phyloP scores from a whole-genome alignment of 352 stramenopile genomes.

The Pythium coloratum region DNA sequence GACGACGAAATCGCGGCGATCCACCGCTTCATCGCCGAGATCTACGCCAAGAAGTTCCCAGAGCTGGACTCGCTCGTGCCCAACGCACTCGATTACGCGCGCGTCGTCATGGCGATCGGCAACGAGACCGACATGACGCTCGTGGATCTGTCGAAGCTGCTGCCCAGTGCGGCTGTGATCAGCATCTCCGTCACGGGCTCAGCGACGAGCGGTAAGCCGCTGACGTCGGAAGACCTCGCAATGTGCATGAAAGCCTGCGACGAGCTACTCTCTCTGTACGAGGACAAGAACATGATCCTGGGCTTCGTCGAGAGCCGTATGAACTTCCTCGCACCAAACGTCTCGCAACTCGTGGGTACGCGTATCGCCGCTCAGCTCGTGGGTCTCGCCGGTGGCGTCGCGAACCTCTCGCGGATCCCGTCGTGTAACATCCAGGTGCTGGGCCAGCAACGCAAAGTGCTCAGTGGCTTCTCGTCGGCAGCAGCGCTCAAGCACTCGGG shows the following conservation, averaged over 20 bases:
- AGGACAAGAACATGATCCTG: conserved; percentile 87
- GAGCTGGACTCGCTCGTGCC: conserved; percentile 94
- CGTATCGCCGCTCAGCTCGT: conserved; percentile 94
- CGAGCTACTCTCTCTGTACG: conserved; percentile 88
- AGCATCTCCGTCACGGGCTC: conserved; percentile 93
- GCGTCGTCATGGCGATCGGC: conserved; percentile 89
- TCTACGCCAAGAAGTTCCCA: conserved; percentile 94
- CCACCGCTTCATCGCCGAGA: conserved; percentile 90
- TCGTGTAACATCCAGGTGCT: conserved; percentile 97
- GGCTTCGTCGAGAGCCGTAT: conserved; percentile 93
- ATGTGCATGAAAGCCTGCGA: conserved; percentile 73
- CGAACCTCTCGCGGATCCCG: conserved; percentile 93
- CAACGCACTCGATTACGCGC: conserved; percentile 91
- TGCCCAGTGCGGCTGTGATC: conserved; percentile 94
- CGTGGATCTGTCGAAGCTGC: conserved; percentile 87
- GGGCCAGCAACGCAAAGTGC: conserved; percentile 92
- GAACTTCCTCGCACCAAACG: conserved; percentile 92
- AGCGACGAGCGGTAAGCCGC: conserved; percentile 85
- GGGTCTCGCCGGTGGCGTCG: conserved; percentile 93
- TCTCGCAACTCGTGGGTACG: conserved; percentile 93
- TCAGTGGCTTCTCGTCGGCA: conserved; percentile 88
- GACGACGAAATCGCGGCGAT: conserved; percentile 92
- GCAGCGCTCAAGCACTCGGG: conserved; percentile 91
- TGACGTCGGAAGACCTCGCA: conserved; percentile 72
- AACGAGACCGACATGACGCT: conserved; percentile 95